Evolutionary conservation across 73 alveolate genomes (phyloP).

Genomic region (Blepharisma japonicum): DNA sequence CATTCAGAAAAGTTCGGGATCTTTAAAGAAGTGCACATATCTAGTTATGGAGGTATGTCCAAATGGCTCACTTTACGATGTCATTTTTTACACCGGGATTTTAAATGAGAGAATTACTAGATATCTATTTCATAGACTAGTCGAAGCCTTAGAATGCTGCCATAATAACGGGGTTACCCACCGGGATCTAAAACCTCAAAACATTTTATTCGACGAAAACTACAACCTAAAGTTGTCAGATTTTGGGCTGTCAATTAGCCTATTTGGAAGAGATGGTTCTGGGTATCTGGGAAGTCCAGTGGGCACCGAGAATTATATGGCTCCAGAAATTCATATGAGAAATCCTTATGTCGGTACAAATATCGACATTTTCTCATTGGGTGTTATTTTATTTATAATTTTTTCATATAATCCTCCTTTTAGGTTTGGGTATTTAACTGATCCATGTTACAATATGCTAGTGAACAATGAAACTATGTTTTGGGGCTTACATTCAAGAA

Average conservation of each 20-base stretch:
- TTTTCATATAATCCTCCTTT: constrained; percentile 33
- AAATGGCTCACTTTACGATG: constrained; percentile 13
- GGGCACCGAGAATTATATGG: constrained; percentile 47
- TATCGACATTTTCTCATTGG: constrained; percentile 55
- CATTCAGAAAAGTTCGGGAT: not conserved
- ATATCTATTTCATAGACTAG: constrained; percentile 2
- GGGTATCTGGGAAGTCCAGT: constrained; percentile 20
- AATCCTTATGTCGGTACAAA: constrained; percentile 47
- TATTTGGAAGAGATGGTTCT: constrained; percentile 21
- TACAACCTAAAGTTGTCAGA: constrained; percentile 33
- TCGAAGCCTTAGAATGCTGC: constrained; percentile 20
- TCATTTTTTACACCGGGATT: not conserved
- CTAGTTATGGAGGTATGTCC: constrained; percentile 25
- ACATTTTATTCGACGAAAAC: constrained; percentile 30
- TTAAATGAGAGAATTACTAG: not conserved
- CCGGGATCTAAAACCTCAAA: constrained; percentile 37
- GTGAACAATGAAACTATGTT: not conserved
- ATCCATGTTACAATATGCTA: constrained; percentile 29
- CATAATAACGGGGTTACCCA: constrained; percentile 35
- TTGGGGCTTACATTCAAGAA: constrained; percentile 11
- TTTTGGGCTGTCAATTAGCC: constrained; percentile 28
- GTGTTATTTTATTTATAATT: constrained; percentile 54
- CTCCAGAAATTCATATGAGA: constrained; percentile 55
- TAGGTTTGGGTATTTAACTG: constrained; percentile 26
- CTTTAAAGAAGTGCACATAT: not conserved